Conservation (phyloP, 352 stramenopile species). For the Globisporangium iwayamae region DNA sequence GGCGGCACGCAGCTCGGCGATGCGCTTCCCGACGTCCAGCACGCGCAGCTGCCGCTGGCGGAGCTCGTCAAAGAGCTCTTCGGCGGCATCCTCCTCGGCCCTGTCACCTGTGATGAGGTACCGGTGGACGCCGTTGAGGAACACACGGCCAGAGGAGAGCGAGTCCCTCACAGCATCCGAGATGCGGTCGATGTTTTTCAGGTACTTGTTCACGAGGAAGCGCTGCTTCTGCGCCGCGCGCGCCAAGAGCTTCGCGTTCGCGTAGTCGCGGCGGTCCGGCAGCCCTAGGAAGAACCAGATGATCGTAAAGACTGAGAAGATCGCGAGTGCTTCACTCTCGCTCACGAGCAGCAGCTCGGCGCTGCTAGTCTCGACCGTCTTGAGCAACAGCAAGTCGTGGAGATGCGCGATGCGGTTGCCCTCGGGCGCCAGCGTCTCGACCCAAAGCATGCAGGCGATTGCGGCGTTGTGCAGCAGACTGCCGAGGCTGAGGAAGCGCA, state of each 20-base stretch:
- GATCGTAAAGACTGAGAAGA: constrained; percentile 36
- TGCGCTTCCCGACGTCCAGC: constrained; percentile 38
- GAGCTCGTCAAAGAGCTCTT: constrained; percentile 69
- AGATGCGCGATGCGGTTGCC: constrained; percentile 16
- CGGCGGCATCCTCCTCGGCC: constrained; percentile 57
- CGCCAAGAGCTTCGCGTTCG: constrained; percentile 24
- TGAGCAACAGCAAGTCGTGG: constrained; percentile 22
- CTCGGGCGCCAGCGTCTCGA: constrained; percentile 12
- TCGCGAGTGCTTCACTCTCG: constrained; percentile 32
- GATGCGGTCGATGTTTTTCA: constrained; percentile 44
- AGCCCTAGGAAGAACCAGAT: constrained; percentile 26
- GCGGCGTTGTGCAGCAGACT: constrained; percentile 52
- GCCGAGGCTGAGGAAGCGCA: constrained; percentile 47
- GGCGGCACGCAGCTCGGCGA: constrained; percentile 26
- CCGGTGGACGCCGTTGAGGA: constrained; percentile 66
- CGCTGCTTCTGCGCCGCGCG: constrained; percentile 19
- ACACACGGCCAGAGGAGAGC: constrained; percentile 47
- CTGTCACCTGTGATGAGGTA: constrained; percentile 74
- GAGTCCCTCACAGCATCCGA: constrained; percentile 22
- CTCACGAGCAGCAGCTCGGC: constrained; percentile 14
- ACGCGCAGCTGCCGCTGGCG: constrained; percentile 29
- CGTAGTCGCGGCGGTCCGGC: constrained; percentile 37
- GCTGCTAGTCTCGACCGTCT: neutral
- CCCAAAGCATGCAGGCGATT: constrained; percentile 28
- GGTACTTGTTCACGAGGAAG: constrained; percentile 61